Evolutionary conservation across 108 stramenopile genomes (phyloP).

Genomic region (Bacterosira constricta): DNA sequence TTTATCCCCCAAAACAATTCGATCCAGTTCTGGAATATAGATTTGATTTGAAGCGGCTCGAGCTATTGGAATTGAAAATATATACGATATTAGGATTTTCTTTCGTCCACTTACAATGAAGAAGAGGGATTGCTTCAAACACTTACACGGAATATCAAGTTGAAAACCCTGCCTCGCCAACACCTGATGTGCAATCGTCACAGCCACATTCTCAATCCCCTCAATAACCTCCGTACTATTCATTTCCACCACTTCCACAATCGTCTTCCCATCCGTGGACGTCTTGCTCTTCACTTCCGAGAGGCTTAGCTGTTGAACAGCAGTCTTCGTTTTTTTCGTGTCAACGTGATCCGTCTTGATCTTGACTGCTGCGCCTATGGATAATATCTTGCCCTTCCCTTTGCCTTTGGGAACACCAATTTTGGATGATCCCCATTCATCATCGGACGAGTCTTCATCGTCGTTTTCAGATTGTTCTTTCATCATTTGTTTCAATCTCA

Average conservation of each 20-base stretch:
- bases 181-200: constrained; percentile 69
- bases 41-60: constrained; percentile 90
- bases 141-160: constrained; percentile 79
- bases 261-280: constrained; percentile 30
- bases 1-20: constrained; percentile 83
- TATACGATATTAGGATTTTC: no score
- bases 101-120: no score
- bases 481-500: constrained; percentile 29
- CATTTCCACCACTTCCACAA: constrained; percentile 83
- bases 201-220: constrained; percentile 80
- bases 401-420: background rate
- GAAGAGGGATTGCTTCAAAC: no score
- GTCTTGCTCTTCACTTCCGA: constrained; percentile 16
- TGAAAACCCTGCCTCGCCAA: constrained; percentile 52
- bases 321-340: background rate
- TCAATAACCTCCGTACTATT: constrained; percentile 72
- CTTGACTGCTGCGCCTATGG: background rate
- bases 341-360: background rate
- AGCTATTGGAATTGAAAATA: constrained; percentile 1
- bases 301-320: constrained; percentile 11
- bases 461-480: constrained; percentile 5
- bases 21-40: constrained; percentile 91
- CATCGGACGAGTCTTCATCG: constrained; percentile 6
- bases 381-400: constrained; percentile 2
- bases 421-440: constrained; percentile 7